Conservation (phyloP, 2,329 filamentous ascomycete genomes). For the Rutstroemia sp. region DNA sequence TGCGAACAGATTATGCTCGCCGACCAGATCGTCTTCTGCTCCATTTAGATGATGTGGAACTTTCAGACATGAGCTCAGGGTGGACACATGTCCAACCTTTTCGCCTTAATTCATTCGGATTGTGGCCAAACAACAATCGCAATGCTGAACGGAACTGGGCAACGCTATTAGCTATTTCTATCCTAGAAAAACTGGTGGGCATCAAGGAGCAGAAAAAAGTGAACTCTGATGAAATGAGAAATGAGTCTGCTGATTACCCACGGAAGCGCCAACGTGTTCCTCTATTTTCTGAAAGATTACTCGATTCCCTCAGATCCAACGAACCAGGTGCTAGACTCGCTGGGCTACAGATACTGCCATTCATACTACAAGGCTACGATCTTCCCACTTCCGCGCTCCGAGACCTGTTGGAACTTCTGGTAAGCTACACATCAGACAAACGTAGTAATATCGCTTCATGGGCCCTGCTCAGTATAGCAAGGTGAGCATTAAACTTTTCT, state of each 20-base stretch:
- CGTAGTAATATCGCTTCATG: slow-evolving; percentile 61
- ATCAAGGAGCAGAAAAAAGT: slow-evolving; percentile 14
- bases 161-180: slow-evolving; percentile 49
- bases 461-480: slow-evolving; percentile 76
- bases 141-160: slow-evolving; percentile 52
- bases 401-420: slow-evolving; percentile 50
- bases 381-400: slow-evolving; percentile 45
- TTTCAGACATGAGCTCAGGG: slow-evolving; percentile 31
- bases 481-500: slow-evolving; percentile 43
- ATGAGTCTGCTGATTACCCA: slow-evolving; percentile 17
- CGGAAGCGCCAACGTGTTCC: slow-evolving; percentile 27
- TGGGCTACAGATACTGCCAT: slow-evolving; percentile 47
- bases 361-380: slow-evolving; percentile 37
- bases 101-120: slow-evolving; percentile 43
- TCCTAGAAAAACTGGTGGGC: slow-evolving; percentile 39
- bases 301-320: slow-evolving; percentile 21
- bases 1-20: slow-evolving; percentile 74
- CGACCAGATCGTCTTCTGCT: slow-evolving; percentile 65
- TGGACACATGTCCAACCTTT: slow-evolving; percentile 28
- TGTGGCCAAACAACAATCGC: slow-evolving; percentile 45
- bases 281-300: slow-evolving; percentile 20
- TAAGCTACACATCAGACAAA: slow-evolving; percentile 60
- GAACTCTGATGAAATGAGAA: slow-evolving; percentile 1
- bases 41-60: slow-evolving; percentile 66
- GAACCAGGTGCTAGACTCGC: slow-evolving; percentile 19